phyloP scores from a whole-genome alignment of 176 grass and related monocot species.

The Metroxylon sagu region DNA sequence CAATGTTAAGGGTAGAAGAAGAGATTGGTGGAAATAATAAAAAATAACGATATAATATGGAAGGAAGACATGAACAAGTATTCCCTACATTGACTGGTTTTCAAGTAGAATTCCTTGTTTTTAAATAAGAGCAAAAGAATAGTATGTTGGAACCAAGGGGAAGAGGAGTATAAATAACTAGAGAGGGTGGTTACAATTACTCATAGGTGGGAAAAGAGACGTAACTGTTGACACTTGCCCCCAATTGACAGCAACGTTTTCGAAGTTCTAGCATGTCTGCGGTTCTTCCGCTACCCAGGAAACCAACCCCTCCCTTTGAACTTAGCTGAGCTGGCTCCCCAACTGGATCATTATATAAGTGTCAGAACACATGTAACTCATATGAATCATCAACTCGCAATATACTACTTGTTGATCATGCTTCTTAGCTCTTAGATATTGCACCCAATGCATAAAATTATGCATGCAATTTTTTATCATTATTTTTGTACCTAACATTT shows the following conservation, averaged over 20 bases:
- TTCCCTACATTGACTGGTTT: slow-evolving; percentile 72
- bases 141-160: slow-evolving; percentile 12
- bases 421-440: no score
- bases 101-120: slow-evolving; percentile 15
- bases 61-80: slow-evolving; percentile 48
- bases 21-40: slow-evolving; percentile 22
- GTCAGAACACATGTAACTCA: no score
- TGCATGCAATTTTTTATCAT: no score
- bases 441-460: no score
- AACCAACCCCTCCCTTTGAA: slow-evolving; percentile 7
- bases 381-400: no score
- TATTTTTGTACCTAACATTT: no score
- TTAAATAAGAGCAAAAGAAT: slow-evolving; percentile 8
- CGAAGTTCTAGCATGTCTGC: slow-evolving; percentile 8
- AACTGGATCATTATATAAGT: neutral
- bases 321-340: slow-evolving; percentile 14
- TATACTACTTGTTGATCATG: no score
- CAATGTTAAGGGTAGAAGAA: slow-evolving; percentile 25
- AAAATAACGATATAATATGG: slow-evolving; percentile 41
- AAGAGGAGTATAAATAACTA: neutral
- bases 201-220: slow-evolving; percentile 28
- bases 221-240: slow-evolving; percentile 43
- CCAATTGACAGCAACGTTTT: slow-evolving; percentile 14
- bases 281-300: slow-evolving; percentile 2
- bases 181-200: slow-evolving; percentile 21